These are phyloP conservation scores for Otatea glauca DNA, from an alignment of 176 grass and related monocot genomes.

Conservation along the genomic window DNA sequence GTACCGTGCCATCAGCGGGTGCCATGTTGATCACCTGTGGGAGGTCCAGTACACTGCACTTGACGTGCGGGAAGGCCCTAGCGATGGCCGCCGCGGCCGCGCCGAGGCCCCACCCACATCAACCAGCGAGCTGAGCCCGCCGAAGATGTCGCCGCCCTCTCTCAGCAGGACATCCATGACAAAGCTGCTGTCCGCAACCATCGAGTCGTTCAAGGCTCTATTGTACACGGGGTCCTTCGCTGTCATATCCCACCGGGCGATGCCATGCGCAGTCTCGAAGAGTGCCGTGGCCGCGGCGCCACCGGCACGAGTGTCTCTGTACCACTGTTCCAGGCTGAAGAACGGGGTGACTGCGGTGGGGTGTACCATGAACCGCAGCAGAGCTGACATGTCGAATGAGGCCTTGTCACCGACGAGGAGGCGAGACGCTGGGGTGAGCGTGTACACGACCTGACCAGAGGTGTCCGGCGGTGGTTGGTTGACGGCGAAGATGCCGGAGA, in stretches of 20 bases:
- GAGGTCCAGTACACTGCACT: constrained; percentile 39
- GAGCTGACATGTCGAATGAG: rapidly evolving
- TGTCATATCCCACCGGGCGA: not conserved
- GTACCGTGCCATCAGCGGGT: not conserved
- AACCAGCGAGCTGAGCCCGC: constrained; percentile 39
- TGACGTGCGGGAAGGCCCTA: constrained; percentile 38
- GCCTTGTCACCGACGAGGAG: not conserved
- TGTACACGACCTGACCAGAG: not conserved
- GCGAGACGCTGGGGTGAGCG: not conserved
- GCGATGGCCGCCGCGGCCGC: constrained; percentile 19
- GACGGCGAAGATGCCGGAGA: not conserved
- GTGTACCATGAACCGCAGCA: too few relatives aligned
- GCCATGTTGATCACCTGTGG: constrained; percentile 11
- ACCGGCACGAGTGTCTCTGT: not conserved
- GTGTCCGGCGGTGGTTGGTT: not conserved
- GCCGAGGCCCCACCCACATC: constrained; percentile 53
- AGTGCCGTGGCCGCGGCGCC: not conserved
- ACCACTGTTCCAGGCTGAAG: constrained; percentile 19
- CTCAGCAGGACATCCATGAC: constrained; percentile 22
- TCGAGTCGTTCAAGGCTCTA: constrained; percentile 21
- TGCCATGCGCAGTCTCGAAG: not conserved
- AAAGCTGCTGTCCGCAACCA: constrained; percentile 37
- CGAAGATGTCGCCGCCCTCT: constrained; percentile 28
- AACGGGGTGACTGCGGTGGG: not conserved
- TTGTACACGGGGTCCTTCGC: not conserved